A percentile compares a stretch with the other conserved stretches of the same genome.
Conservation (phyloP, 306 rosid genomes). For the Citrullus colocynthis region DNA sequence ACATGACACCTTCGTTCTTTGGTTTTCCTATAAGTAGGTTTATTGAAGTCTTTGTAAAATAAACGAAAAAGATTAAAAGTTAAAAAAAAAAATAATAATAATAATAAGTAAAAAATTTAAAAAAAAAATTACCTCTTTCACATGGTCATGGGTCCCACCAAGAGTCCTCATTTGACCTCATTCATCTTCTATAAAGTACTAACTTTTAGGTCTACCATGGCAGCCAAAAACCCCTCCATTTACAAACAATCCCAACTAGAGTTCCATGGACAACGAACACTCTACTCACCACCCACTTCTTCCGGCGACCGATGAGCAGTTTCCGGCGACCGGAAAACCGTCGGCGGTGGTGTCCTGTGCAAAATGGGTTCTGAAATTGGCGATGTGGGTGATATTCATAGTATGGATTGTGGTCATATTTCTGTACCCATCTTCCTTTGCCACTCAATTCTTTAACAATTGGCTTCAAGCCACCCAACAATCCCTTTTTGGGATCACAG, state of each 20-base stretch:
- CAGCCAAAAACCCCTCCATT: not conserved
- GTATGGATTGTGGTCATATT: conserved; percentile 46
- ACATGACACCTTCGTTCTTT: too few relatives aligned
- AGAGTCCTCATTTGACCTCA: not conserved
- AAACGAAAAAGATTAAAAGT: too few relatives aligned
- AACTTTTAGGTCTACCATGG: too few relatives aligned
- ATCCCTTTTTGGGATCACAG: conserved; percentile 46
- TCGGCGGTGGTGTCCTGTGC: conserved; percentile 16
- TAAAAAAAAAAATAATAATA: too few relatives aligned
- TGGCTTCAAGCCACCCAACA: conserved; percentile 17
- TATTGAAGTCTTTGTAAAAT: too few relatives aligned
- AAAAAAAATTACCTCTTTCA: too few relatives aligned
- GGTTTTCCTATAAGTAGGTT: too few relatives aligned
- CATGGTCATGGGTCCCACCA: too few relatives aligned
- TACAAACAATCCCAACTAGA: not conserved
- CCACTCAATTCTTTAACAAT: conserved; percentile 1
- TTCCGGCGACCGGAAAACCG: not conserved
- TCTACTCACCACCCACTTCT: conserved; percentile 36
- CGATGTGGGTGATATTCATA: conserved; percentile 36
- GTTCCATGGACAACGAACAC: not conserved
- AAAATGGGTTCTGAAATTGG: conserved; percentile 38
- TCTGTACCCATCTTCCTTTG: conserved; percentile 31
- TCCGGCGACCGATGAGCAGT: not conserved
- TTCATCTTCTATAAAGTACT: not conserved
- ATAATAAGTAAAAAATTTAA: too few relatives aligned